Evolutionary conservation across 2,329 filamentous ascomycete species (phyloP).

Genomic region (Pseudopyrenochaeta lycopersici): DNA sequence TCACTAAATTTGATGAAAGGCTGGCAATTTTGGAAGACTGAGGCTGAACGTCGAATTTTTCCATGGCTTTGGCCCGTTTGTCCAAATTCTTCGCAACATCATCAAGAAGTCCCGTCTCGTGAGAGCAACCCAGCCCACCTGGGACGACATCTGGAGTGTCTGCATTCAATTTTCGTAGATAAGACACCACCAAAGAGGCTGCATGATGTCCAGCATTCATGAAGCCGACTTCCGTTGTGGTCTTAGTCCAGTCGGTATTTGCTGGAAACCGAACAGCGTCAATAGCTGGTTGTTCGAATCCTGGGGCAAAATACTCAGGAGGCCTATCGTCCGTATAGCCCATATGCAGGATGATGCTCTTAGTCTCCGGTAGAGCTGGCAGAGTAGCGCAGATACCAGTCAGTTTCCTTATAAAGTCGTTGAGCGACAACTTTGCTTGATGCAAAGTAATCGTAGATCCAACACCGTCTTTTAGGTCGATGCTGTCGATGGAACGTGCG

Average conservation of each 20-base stretch:
- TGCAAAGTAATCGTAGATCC: conserved; percentile 47
- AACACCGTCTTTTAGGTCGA: conserved; percentile 40
- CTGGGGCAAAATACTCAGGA: conserved; percentile 51
- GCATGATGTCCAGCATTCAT: conserved; percentile 53
- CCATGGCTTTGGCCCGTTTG: neutral
- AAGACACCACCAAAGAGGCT: conserved; percentile 37
- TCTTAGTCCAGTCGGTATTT: conserved; percentile 43
- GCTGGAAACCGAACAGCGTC: conserved; percentile 42
- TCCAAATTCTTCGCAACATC: neutral
- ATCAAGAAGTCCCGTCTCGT: neutral
- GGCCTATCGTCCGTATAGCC: conserved; percentile 55
- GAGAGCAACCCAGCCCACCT: neutral
- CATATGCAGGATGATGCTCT: conserved; percentile 56
- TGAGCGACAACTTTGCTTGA: conserved; percentile 53
- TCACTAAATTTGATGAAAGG: neutral
- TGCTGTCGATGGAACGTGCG: conserved; percentile 19
- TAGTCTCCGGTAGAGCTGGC: conserved; percentile 42
- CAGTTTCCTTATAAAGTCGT: conserved; percentile 54
- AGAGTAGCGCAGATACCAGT: conserved; percentile 48
- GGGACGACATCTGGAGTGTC: neutral
- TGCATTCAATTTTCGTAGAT: conserved; percentile 11
- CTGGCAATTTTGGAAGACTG: neutral
- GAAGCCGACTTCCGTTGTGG: conserved; percentile 40
- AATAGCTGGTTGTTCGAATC: conserved; percentile 43
- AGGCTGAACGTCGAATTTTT: neutral